Evolutionary conservation across 148 eudicot genomes (phyloP), one percentile per base, ranked within the genome.

Genomic region (Vaccinium vitisidaea): DNA sequence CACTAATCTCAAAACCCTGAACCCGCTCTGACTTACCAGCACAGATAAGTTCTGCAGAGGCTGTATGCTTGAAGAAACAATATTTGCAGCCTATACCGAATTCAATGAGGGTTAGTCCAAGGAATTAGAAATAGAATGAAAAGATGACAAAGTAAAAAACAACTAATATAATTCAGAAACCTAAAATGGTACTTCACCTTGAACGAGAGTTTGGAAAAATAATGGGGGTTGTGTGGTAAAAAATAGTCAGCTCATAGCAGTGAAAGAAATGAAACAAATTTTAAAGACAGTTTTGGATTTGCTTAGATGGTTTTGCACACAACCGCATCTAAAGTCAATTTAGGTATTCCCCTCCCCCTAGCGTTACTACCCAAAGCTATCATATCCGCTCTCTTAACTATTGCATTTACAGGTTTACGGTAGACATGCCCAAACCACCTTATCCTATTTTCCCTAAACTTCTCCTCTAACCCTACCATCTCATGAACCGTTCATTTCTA

Each of bases 1-100:
- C 74, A 77, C 63, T 39, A 52, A 86, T 46, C 73, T 80, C 19
- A 84, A 77, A 76, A 52, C 75, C 19, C 82, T 58, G 67, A 36
- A 59, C 67, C 79, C 49, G 55, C 15, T 70, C 65, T 43, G 46
- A 88, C 98, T 94, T 69, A 94, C 99, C 91, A 92, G 85, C 18
- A 90, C 85, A 56, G 58, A 83, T 46, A 89, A 52, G 88, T 94
- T 96, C 86, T 96, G 98, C 54, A 92, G 88, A 65, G 98, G 96
- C 83, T 95, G 98, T 76, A 95, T 94, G 88, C 89, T 94, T 69
- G 98, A 93, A 48, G 93, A 90, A 69, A 94, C 95, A 79, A 93
- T 90, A 86, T 87, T 94, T 80, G 98, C 96, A 80, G 91, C 98
- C 98, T 95, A 82, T 48, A 91, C 81, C 55, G 13, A 79, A 80